Base-by-base conservation (phyloP, 2,329 filamentous ascomycete species). In the Diaporthe citrichinensis region DNA sequence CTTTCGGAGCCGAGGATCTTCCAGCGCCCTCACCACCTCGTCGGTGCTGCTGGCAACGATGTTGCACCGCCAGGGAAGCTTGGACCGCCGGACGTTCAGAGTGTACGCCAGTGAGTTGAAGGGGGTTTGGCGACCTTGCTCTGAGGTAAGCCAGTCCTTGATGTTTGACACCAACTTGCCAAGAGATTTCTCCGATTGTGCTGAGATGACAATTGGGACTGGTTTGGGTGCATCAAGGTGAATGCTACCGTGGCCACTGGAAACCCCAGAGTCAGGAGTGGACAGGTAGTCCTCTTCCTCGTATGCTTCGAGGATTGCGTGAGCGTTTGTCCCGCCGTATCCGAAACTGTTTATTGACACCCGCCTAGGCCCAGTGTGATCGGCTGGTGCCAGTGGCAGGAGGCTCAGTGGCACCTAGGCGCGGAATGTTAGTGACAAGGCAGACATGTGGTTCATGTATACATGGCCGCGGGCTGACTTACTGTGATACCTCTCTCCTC, bases 31-130 rank as follows among this genome's bases (percentile, higher is more conserved):
- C 8, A 12, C 23, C 28, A 68, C 12, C 25, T 68, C 62, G 20
- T 57, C n/a, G 61, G 57, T 5, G 34, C 39, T 58, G 23, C 57
- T 67, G 12, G 78, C 79, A 4, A 81, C 78, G 20, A 83, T 55
- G 2, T 78, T 71, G n/a, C 80, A 34, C 36, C 81, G 78, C 58
- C 80, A 81, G 1, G 79, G 77, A 23, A 82, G 76, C 49, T 78
- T 77, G 0, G 81, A 80, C 28, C 80, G 78, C 25, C 76, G 77
- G 1, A 75, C 72, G 51, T 76, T 79, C 15, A 82, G 76, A 51
- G 79, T 79, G 79, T 77, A 81, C 7, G 80, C 74, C 8, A 83
- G 51, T 25, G 81, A 55, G 9, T 65, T 25, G 53, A 57, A 28
- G 7, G 53, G n/a, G 2, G n/a, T 25, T 28, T 31, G 53, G 31